A percentile compares a stretch with the other conserved stretches of the same genome.
These are phyloP conservation scores for Mucor irregularis DNA, from an alignment of 371 early-diverging fungal genomes.

Conservation along the genomic window DNA sequence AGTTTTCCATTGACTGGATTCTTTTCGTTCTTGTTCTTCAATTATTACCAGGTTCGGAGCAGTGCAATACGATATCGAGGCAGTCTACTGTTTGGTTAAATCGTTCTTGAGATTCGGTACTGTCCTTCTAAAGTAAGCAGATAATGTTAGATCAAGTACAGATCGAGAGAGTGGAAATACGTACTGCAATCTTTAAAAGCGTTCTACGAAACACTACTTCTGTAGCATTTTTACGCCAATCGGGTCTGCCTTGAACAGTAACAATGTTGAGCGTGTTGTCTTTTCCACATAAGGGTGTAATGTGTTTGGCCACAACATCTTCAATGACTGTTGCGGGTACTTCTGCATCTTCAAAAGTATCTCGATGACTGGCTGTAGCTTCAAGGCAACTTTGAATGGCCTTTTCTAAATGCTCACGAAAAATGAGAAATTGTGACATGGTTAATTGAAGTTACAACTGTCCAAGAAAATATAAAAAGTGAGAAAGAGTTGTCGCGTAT, in stretches of 20 bases:
- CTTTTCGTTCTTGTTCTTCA: neutral
- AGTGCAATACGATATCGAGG: constrained; percentile 37
- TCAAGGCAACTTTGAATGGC: constrained; percentile 18
- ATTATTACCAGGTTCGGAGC: constrained; percentile 38
- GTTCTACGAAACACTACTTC: constrained; percentile 37
- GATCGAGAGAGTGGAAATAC: neutral
- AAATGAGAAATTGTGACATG: constrained; percentile 27
- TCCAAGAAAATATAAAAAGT: too few relatives aligned
- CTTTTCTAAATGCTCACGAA: constrained; percentile 6
- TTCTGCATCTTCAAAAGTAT: neutral
- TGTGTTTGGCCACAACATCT: constrained; percentile 16
- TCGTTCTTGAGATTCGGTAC: constrained; percentile 6
- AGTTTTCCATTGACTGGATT: neutral
- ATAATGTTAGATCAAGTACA: neutral
- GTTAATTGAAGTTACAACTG: too few relatives aligned
- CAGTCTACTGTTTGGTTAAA: constrained; percentile 32
- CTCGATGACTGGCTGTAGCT: constrained; percentile 3
- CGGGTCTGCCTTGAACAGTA: constrained; percentile 16
- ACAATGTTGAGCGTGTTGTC: constrained; percentile 20
- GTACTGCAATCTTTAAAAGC: constrained; percentile 32
- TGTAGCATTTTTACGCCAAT: constrained; percentile 46
- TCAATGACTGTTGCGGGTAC: constrained; percentile 14
- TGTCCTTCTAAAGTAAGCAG: neutral
- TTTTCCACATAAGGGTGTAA: constrained; percentile 23
- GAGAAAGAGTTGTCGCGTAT: too few relatives aligned